Evolutionary conservation across 352 stramenopile genomes (phyloP), one percentile per base, ranked within the genome.

Genomic region (Plasmopara muralis): DNA sequence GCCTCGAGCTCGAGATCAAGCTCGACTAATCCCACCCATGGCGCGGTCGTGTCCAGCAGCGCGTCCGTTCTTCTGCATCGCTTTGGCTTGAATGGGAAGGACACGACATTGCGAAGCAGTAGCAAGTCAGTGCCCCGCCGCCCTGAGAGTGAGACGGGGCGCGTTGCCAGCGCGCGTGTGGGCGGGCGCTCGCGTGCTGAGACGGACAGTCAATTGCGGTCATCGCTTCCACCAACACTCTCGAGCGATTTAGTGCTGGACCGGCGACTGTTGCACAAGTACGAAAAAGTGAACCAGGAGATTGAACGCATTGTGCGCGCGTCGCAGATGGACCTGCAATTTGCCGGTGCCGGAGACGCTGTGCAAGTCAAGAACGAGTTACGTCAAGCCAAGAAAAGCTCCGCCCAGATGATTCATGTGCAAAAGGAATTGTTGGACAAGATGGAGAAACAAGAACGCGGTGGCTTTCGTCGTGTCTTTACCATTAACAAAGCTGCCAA

Each of bases 361-460:
- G 31, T 50, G 7, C 66, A 78, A 41, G 62, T 83, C 34, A 68
- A 62, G 29, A 64, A 53, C 9, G 80, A 90, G 40, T 54, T 90
- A 43, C 65, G 66, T 15, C 81, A 85, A 52, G 76, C 68, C 2
- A 76, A 75, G 50, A 73, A 73, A 29, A 85, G 66, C 51, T 90
- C 80, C 53, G 68, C 67, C 16, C 70, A 86, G 55, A 83, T 85
- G 62, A 85, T 90, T 53, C 77, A 88, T 53, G 83, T 73, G 38
- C 80, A 90, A 57, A 87, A 89, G 50, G 77, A 87, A 51, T 54
- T 90, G 43, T 70, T 90, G 43, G 76, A 90, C 58, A 90, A 90
- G 53, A 85, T 90, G 59, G 80, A 87, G 62, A 69, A 66, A 41
- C 77, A 88, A 41, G 80, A 90, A 46, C 74, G 75, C 18, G 66